Evolutionary conservation across 2,329 filamentous ascomycete species (phyloP), one percentile per base, ranked within the genome.

Genomic region (Xylariaceae sp.): DNA sequence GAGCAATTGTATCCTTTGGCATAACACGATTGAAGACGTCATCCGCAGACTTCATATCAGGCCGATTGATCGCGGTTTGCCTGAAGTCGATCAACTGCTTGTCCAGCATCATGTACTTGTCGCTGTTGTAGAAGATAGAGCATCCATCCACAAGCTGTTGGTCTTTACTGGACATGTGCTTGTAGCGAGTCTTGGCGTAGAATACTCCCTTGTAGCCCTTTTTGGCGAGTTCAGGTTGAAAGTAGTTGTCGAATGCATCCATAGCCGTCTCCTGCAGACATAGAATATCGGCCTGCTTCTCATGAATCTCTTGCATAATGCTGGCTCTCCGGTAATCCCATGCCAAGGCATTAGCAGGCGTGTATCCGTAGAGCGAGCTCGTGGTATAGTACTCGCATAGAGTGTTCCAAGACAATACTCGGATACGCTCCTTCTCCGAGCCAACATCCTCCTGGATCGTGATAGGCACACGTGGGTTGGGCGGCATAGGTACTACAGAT

Each of bases 1-100:
- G 86, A 14, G 88, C 94, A 68, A 99, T 96, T 66, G 97, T 92
- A 75, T 99, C 94, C 71, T 94, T 90, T 53, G 92, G 91, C 94
- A 96, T 97, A 53, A 99, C 87, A 27, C 94, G 87, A 68, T 99
- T 99, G 78, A 96, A 97, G 49, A 97, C 92, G 63, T 99, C 94
- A 65, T 95, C 89, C 63, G 95, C 90, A 49, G 91, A 89, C 73
- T 97, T 97, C 83, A 96, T 96, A 66, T 97, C 94, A 2, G 91
- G 89, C 57, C 94, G 80, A 66, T 95, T 94, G 70, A 99, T 96
- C 57, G 92, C 92, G 49, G 90, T 89, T 51, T 89, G 87, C 35
- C 88, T 86, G 66, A 96, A 96, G 68, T 96, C 90, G 62, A 99
- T 86, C 55, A 96, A 75, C 65, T 95, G 89, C 74, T 96, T 96